Base-by-base conservation (phyloP, 768 basidiomycete species). In the Rhizopogon vinicolor region DNA sequence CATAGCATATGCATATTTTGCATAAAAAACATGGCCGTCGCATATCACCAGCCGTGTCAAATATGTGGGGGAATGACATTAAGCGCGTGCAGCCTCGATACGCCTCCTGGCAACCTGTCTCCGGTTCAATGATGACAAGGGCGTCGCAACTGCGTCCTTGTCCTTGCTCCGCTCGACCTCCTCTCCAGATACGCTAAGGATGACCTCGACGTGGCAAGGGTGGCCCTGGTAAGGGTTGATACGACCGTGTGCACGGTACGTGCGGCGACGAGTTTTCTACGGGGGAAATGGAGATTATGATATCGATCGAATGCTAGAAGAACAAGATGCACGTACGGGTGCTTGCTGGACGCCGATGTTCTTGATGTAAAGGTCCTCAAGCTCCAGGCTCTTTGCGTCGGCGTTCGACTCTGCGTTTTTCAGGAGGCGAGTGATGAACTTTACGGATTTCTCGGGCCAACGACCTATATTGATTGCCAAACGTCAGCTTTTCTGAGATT, bases 341-440 rank as follows among this genome's bases (percentile, higher is more conserved):
- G 97, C 97, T 79, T 99, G 97, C 75, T 99, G 89, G 51, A 99
- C 95, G 63, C 91, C 92, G 63, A 98, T 97, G 83, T 88, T 96
- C 80, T 89, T 94, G 84, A 98, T 95, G 71, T 75, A 63, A 54
- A 99, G 87, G 59, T 95, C 93, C 65, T 98, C 96, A 58, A 92
- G 78, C 55, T 93, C 91, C 61, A 99, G 78, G 75, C 86, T 92
- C 82, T 99, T 99, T 65, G 92, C 92, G 67, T 98, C 95, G 60
- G 97, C 97, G 74, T 99, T 99, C 63, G 97, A 88, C 75, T 98
- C 96, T 42, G 97, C 97, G 74, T 99, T 99, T 84, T 98, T 98
- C 70, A 99, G 75, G 52, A 99, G 85, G 63, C 91, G 86, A 59
- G 87, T 81, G 71, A 99, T 88, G 82, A 94, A 96, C 74, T 89